Percentiles rank a stretch among this genome's conserved stretches.
phyloP scores from a whole-genome alignment of 148 eudicot species.

The Simmondsia chinensis region DNA sequence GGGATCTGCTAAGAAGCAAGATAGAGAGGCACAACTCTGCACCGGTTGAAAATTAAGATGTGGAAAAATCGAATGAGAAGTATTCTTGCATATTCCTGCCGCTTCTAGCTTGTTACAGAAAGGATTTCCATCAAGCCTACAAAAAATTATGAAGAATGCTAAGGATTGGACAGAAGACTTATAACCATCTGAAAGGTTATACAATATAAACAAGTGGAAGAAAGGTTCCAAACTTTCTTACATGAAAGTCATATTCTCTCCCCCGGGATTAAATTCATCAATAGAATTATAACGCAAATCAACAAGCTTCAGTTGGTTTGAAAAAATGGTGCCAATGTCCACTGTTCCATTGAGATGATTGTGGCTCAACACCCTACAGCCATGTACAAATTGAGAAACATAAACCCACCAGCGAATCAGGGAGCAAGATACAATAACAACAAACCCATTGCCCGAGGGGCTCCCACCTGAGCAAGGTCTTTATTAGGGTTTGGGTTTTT shows the following conservation, averaged over 20 bases:
- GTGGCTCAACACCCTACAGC: slow-evolving; percentile 10
- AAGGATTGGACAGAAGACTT: too few relatives aligned
- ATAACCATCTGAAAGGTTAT: background rate
- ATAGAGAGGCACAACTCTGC: slow-evolving; percentile 30
- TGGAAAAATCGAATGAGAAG: slow-evolving; percentile 9
- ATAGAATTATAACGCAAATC: slow-evolving; percentile 21
- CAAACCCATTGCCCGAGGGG: too few relatives aligned
- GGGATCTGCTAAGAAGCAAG: slow-evolving; percentile 27
- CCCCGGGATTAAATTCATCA: background rate
- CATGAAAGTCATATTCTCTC: slow-evolving; percentile 4
- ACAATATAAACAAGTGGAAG: background rate
- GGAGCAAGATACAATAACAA: too few relatives aligned
- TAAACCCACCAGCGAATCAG: too few relatives aligned
- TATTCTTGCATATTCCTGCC: background rate
- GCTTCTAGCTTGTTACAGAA: slow-evolving; percentile 16
- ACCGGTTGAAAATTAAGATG: slow-evolving; percentile 7
- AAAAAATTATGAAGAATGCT: background rate
- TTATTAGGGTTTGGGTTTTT: too few relatives aligned
- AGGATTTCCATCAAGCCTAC: slow-evolving; percentile 38
- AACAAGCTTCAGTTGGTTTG: slow-evolving; percentile 11
- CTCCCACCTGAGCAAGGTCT: too few relatives aligned
- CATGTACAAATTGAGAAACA: slow-evolving; percentile 1
- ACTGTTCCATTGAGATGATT: slow-evolving; percentile 20
- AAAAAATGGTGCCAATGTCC: slow-evolving; percentile 8
- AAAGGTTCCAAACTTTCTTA: slow-evolving; percentile 1